Evolutionary conservation across 1,284 basidiomycete genomes (phyloP), one percentile per base, ranked within the genome.

Genomic region (Papiliotrema fonsecae): DNA sequence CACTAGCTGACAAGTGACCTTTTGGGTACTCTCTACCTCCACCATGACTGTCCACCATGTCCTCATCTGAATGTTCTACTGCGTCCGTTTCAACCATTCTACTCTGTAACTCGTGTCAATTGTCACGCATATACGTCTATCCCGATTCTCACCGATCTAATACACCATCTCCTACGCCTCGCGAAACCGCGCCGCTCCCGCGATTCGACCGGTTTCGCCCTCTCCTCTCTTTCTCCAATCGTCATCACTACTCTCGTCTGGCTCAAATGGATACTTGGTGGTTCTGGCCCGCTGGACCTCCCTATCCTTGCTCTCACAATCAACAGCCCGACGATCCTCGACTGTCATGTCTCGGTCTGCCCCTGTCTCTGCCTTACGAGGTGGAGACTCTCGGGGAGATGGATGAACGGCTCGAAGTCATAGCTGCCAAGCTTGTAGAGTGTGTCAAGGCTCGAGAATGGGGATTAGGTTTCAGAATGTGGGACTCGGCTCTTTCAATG

Each of bases 391-490:
- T 88, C 51, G 81, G 82, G 13, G 82, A 83, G 62, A 90, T 93
- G 83, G 83, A 91, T 65, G 75, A 79, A 37, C 77, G 88, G 61
- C 79, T 96, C 42, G 87, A 93, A 56, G 78, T 84, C 55, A 88
- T 92, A 57, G 74, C 87, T 32, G 73, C 82, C 48, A 81, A 76
- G 28, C 61, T 82, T 10, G 60, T 77, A 6, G 88, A 93, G 66
- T 85, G 84, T 56, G 77, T 90, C 27, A 80, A 86, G 58, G 86
- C 87, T 2, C 82, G 82, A 65, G 89, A 93, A 69, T 90, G 81
- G 67, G 83, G 87, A 35, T 79, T 82, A 42, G 86, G 86, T 6
- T 79, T 89, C 56, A 56, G 83, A 44, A 84, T 86, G 65, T 88
- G 86, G 86, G 84, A 87, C 61, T 82, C 79, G 56, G 84, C 86